Conservation (phyloP, 2,329 filamentous ascomycete genomes). For the Lomentospora prolificans region DNA sequence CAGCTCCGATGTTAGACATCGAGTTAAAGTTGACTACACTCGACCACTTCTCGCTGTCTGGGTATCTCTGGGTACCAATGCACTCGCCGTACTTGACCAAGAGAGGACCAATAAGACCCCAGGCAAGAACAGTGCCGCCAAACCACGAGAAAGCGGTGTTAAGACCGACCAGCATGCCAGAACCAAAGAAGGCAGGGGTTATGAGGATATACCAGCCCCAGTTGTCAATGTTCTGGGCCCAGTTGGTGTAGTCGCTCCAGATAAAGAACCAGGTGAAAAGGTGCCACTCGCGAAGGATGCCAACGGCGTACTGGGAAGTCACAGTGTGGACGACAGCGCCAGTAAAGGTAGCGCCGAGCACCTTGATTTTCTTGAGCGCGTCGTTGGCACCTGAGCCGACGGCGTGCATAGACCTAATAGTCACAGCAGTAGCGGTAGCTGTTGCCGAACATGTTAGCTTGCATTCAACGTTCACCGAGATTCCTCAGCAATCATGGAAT, state of each 20-base stretch:
- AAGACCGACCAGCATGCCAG: slow-evolving; percentile 36
- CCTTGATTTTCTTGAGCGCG: slow-evolving; percentile 47
- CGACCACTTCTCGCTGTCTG: slow-evolving; percentile 19
- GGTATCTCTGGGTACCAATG: slow-evolving; percentile 28
- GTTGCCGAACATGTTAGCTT: not conserved
- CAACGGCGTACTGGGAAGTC: slow-evolving; percentile 47
- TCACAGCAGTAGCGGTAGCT: slow-evolving; percentile 48
- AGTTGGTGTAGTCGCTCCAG: slow-evolving; percentile 41
- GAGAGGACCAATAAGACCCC: slow-evolving; percentile 39
- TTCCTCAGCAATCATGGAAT: too few species aligned
- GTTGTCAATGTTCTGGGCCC: slow-evolving; percentile 43
- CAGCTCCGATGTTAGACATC: slow-evolving; percentile 19
- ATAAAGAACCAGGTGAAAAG: slow-evolving; percentile 43
- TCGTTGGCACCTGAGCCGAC: slow-evolving; percentile 39
- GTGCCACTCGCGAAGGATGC: slow-evolving; percentile 51
- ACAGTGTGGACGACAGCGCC: slow-evolving; percentile 42
- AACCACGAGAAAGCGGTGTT: slow-evolving; percentile 51
- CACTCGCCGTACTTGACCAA: slow-evolving; percentile 40
- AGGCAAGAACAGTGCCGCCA: slow-evolving; percentile 43
- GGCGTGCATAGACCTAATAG: slow-evolving; percentile 53
- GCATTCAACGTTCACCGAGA: too few species aligned
- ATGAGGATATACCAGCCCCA: slow-evolving; percentile 53
- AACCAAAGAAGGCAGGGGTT: slow-evolving; percentile 53
- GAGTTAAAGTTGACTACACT: slow-evolving; percentile 20
- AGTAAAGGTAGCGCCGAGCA: slow-evolving; percentile 39